Evolutionary conservation across 1,284 basidiomycete genomes (phyloP).

Genomic region (Trichosporon ovoides): DNA sequence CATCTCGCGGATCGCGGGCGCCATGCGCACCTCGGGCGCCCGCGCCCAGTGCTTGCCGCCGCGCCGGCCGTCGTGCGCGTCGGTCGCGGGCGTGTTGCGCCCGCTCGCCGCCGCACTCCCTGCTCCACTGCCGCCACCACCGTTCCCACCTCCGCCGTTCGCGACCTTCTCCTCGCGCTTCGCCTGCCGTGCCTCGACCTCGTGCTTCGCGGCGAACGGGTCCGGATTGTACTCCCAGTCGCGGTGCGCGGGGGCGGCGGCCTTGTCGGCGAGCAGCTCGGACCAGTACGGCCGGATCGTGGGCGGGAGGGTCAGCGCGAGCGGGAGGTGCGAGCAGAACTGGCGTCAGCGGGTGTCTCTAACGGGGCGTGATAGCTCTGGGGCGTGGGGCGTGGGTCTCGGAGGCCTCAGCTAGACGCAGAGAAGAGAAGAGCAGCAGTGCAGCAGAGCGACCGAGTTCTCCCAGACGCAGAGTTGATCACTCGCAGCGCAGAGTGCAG

Average conservation of each 20-base stretch:
- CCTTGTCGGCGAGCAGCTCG: slow-evolving; percentile 65
- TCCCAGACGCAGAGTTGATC: too few relatives aligned
- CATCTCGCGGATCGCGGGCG: slow-evolving; percentile 64
- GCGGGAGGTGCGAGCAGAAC: slow-evolving; percentile 73
- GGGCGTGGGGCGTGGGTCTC: too few relatives aligned
- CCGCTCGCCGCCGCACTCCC: slow-evolving; percentile 57
- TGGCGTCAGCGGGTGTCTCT: slow-evolving; percentile 33
- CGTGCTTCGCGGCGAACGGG: slow-evolving; percentile 69
- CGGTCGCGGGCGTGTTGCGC: slow-evolving; percentile 13
- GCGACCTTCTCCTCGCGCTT: slow-evolving; percentile 47
- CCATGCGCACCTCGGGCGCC: slow-evolving; percentile 81
- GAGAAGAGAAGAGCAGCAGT: neutral
- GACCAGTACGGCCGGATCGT: slow-evolving; percentile 80
- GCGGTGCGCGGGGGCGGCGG: slow-evolving; percentile 61
- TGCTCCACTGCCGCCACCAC: slow-evolving; percentile 40
- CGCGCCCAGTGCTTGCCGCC: slow-evolving; percentile 57
- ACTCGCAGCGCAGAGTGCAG: neutral
- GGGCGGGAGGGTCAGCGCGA: slow-evolving; percentile 71
- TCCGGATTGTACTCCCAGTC: slow-evolving; percentile 81
- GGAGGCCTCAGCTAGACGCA: slow-evolving; percentile 2
- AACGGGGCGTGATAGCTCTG: too few relatives aligned
- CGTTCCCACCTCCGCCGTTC: slow-evolving; percentile 13
- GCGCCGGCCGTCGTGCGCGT: slow-evolving; percentile 29
- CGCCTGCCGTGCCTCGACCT: slow-evolving; percentile 61
- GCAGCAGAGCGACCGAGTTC: too few relatives aligned